Evolutionary conservation across 2,329 filamentous ascomycete species (phyloP).

Genomic region (Exophiala spinifera): DNA sequence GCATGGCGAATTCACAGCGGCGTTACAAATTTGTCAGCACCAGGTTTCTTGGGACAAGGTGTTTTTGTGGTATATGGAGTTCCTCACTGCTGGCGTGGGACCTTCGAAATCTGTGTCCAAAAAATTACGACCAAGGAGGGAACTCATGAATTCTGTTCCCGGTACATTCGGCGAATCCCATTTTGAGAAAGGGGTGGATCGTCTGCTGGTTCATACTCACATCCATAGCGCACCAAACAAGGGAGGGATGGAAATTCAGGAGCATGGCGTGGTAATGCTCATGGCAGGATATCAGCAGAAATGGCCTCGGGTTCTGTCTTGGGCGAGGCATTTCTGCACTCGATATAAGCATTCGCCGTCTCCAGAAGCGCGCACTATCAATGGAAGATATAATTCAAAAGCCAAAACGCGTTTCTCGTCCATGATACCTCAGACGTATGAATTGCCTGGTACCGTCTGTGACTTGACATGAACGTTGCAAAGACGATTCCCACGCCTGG

Average conservation of each 20-base stretch:
- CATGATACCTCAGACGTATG: no score
- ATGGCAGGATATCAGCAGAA: neutral
- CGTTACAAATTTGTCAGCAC: constrained; percentile 11
- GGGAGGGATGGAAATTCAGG: neutral
- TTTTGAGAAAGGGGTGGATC: constrained; percentile 9
- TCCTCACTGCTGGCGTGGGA: constrained; percentile 6
- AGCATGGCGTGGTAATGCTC: neutral
- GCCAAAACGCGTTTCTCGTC: no score
- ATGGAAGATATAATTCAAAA: no score
- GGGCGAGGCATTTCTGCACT: no score
- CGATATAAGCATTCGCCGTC: no score
- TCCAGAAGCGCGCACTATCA: no score
- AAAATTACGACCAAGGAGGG: constrained; percentile 22
- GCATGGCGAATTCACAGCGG: constrained; percentile 23
- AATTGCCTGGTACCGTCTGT: no score
- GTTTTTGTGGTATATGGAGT: constrained; percentile 15
- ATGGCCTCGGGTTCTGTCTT: neutral
- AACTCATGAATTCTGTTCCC: constrained; percentile 20
- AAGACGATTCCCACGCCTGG: no score
- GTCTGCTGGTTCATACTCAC: neutral
- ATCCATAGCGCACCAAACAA: no score
- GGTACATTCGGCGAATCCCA: constrained; percentile 12
- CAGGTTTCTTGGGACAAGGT: constrained; percentile 11
- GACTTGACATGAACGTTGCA: no score
- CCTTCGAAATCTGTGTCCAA: constrained; percentile 19